phyloP scores from a whole-genome alignment of 164 flowering plant species.

The Stephania cephalantha region DNA sequence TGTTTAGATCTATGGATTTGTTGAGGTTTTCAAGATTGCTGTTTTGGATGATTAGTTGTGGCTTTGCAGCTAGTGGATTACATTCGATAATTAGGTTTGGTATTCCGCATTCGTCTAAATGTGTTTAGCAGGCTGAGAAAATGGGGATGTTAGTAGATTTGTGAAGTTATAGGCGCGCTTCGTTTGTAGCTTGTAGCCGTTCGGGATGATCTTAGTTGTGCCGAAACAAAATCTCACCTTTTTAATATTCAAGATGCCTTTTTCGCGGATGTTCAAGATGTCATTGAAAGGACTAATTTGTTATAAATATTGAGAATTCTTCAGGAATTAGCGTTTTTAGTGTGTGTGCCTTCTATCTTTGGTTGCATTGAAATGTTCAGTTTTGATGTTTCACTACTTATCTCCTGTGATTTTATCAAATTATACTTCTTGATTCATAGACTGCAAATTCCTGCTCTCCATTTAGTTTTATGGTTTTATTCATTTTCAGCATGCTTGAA shows the following conservation, averaged over 20 bases:
- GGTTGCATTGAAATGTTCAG: not conserved
- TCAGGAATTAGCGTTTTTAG: not conserved
- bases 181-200: not conserved
- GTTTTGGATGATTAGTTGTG: not conserved
- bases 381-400: not conserved
- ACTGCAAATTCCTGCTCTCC: not conserved
- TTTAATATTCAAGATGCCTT: not conserved
- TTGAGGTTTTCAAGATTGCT: not conserved
- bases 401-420: not conserved
- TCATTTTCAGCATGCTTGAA: constrained; percentile 74
- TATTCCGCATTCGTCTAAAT: not conserved
- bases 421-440: not conserved
- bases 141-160: not conserved
- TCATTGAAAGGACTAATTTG: not conserved
- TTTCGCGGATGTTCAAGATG: not conserved
- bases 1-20: not conserved
- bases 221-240: not conserved
- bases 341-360: not conserved
- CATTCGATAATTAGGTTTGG: not conserved
- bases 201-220: not conserved
- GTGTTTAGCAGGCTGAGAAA: not conserved
- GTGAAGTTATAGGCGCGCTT: not conserved
- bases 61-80: not conserved
- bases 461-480: constrained; percentile 1
- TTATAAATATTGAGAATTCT: not conserved